Evolutionary conservation across 2,329 filamentous ascomycete species (phyloP), one percentile per base, ranked within the genome.

Genomic region (Plenodomus biglobosus): DNA sequence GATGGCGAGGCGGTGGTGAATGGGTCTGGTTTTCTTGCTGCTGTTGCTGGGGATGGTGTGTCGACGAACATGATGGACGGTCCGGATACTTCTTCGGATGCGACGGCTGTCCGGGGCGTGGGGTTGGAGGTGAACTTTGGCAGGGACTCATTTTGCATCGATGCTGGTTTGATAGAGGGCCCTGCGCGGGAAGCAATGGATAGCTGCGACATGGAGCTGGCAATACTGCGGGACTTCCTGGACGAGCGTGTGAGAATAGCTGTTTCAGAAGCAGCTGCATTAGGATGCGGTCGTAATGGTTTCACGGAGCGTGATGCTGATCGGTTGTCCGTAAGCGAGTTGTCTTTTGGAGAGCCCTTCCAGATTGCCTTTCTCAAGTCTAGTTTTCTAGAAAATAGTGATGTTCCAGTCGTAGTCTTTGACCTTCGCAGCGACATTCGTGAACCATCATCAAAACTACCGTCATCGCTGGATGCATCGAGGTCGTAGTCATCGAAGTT

Each of bases 11-110:
- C 52, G 6, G 52, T 42, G 17, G 61, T 41, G 10, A 64, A 52
- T 7, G 61, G 64, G n/a, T 69, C 59, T 35, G 52, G 45, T 19
- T 52, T 59, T 7, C 46, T 38, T 6, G 53, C 39, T 32, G 13
- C 27, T 24, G 55, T 45, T 16, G 30, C 50, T 16, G 61, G 64
- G 16, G 60, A 62, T 3, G 69, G 66, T 1, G 62, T 65, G 43
- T 85, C 77, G 8, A 82, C 83, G 69, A 94, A 95, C 81, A 88
- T 88, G 53, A 95, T 91, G 1, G 80, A 85, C 1, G 86, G 85
- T 0, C 84, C 86, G 1, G 81, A 76, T 1, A 80, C 83, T 47
- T 86, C 87, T 50, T 87, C 82, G 1, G 52, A 34, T 2, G 82
- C 82, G 18, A 90, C 80, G 51, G 79, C 81, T 1, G 88, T 85